Conservation (phyloP, 768 basidiomycete species). For the Ramaria sp. region DNA sequence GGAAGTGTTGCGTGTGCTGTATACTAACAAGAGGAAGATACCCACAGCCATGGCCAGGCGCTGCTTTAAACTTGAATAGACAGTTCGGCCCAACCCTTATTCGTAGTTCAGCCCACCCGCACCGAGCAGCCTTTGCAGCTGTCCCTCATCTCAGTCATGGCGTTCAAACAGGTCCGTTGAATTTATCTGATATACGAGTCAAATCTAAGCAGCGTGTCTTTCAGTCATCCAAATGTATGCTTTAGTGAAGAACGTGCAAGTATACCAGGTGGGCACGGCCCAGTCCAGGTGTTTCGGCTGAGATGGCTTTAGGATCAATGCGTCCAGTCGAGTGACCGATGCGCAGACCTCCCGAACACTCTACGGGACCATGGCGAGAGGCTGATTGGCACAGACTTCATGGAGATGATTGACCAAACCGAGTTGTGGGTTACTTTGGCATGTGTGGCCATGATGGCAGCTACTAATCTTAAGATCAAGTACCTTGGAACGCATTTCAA, state of each 20-base stretch:
- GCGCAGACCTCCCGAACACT: constrained; percentile 21
- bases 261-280: constrained; percentile 24
- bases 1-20: no score
- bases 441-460: neutral
- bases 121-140: no score
- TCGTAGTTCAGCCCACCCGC: no score
- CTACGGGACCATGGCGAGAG: constrained; percentile 23
- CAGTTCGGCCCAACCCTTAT: no score
- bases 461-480: neutral
- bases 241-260: constrained; percentile 27
- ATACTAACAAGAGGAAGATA: no score
- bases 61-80: no score
- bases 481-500: constrained; percentile 16
- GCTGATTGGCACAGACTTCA: constrained; percentile 21
- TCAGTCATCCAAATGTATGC: constrained; percentile 22
- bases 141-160: neutral
- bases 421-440: constrained; percentile 18
- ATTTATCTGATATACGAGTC: neutral
- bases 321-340: constrained; percentile 23
- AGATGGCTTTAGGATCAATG: constrained; percentile 25
- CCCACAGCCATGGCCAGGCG: no score
- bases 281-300: neutral
- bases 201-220: neutral
- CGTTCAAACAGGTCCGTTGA: neutral
- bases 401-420: constrained; percentile 27